Evolutionary conservation across 495 filamentous ascomycete species (phyloP), one percentile per base, ranked within the genome.

Genomic region (Lentithecium fluviatile): DNA sequence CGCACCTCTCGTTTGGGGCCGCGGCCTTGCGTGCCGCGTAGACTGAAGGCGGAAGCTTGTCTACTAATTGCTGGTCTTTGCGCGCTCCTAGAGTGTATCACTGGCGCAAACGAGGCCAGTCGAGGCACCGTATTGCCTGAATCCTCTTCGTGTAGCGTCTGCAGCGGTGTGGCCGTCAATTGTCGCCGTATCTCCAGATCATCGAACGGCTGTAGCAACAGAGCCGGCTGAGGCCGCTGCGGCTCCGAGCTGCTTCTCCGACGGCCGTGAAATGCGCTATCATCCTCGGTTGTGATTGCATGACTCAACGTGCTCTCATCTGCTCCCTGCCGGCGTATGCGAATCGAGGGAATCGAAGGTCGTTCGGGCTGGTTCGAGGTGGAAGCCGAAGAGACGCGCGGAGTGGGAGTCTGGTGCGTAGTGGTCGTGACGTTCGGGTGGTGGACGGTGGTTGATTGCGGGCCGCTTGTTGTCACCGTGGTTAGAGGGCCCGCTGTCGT

Each of bases 181-280:
- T 63, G 58, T 34, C 54, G 45, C 49, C 58, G 37, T n/a, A 63
- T 60, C 17, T 56, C 52, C 24, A 66, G 26, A 19, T 66, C 63
- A 51, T 67, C 59, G n/a, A 36, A 23, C 2, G 48, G 19, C n/a
- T n/a, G n/a, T 10, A 20, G 13, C 40, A 29, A 24, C 2, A 34
- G 45, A 19, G 43, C 38, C 13, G 36, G 29, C 0, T 32, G 53
- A 13, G 64, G 48, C 34, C 37, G 58, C 48, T 59, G 58, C 5
- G 58, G 64, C 21, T 54, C 53, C 2, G 59, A 62, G 43, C 49
- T 62, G 55, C 59, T 63, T 29, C 55, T 43, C 25, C 64, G 46
- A n/a, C 59, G 58, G 24, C 26, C 51, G 10, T 19, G 10, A 17
- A 12, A 24, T 6, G 4, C 19, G 12, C 24, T 19, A 1, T 4